Conservation (phyloP, 2,329 filamentous ascomycete genomes). For the Fusarium neocosmosporiellum region DNA sequence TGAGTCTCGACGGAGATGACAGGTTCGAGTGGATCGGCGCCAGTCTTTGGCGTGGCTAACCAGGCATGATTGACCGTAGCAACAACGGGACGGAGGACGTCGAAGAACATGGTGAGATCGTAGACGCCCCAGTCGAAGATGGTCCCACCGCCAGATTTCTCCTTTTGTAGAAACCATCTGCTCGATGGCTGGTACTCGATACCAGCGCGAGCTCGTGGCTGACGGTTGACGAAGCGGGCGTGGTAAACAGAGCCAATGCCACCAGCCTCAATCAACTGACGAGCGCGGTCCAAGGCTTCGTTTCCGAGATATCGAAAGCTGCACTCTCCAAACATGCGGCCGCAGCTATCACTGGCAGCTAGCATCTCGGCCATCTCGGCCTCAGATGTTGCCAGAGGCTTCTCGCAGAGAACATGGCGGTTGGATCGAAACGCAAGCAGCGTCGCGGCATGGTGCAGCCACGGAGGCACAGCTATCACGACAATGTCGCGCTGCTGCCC, state of each 20-base stretch:
- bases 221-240: constrained; percentile 21
- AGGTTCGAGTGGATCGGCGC: constrained; percentile 5
- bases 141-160: constrained; percentile 19
- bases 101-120: constrained; percentile 26
- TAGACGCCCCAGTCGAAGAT: constrained; percentile 27
- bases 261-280: constrained; percentile 13
- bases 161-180: constrained; percentile 19
- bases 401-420: constrained; percentile 25
- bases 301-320: constrained; percentile 27
- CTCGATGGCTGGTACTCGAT: constrained; percentile 26
- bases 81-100: constrained; percentile 18
- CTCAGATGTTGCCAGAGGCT: constrained; percentile 24
- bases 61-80: constrained; percentile 20
- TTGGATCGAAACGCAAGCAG: constrained; percentile 16
- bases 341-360: constrained; percentile 5
- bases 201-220: constrained; percentile 21
- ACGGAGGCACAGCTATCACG: constrained; percentile 24
- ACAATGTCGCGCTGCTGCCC: constrained; percentile 18
- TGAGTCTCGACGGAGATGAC: constrained; percentile 18
- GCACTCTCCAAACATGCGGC: constrained; percentile 16
- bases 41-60: constrained; percentile 15
- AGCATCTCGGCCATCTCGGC: constrained; percentile 18
- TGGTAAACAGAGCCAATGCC: constrained; percentile 17
- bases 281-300: constrained; percentile 9
- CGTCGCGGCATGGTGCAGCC: constrained; percentile 16